phyloP scores from a whole-genome alignment of 2,329 filamentous ascomycete species.

The Geosmithia flava region DNA sequence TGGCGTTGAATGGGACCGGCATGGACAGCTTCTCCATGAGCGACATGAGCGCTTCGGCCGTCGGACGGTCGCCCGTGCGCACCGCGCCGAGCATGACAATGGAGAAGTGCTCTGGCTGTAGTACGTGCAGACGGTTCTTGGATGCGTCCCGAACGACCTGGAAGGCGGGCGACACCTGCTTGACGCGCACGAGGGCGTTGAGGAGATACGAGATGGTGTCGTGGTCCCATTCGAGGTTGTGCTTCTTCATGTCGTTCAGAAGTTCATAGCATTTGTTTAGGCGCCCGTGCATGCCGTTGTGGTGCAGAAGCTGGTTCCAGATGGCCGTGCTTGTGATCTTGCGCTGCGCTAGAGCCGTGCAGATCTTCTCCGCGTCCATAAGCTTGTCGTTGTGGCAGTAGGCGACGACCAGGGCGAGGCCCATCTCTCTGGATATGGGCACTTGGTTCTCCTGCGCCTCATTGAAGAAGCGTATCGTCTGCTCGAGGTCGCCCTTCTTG shows the following conservation, averaged over 20 bases:
- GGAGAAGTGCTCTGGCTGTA: slow-evolving; percentile 35
- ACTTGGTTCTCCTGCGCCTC: slow-evolving; percentile 44
- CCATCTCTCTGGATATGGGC: slow-evolving; percentile 41
- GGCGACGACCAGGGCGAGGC: slow-evolving; percentile 53
- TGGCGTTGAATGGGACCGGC: slow-evolving; percentile 26
- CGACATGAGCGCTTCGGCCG: slow-evolving; percentile 26
- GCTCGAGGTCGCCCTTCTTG: slow-evolving; percentile 59
- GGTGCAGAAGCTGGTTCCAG: slow-evolving; percentile 68
- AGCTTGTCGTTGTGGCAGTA: slow-evolving; percentile 36
- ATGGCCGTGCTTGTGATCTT: slow-evolving; percentile 44
- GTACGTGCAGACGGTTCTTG: slow-evolving; percentile 29
- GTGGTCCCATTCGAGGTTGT: slow-evolving; percentile 31
- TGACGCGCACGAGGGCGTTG: slow-evolving; percentile 32
- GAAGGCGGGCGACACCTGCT: slow-evolving; percentile 36
- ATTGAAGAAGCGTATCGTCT: slow-evolving; percentile 52
- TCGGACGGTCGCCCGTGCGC: slow-evolving; percentile 26
- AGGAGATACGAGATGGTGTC: slow-evolving; percentile 38
- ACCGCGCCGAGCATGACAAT: slow-evolving; percentile 41
- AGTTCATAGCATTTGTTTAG: slow-evolving; percentile 34
- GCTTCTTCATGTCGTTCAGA: slow-evolving; percentile 34
- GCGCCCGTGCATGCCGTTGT: slow-evolving; percentile 51
- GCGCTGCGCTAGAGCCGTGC: slow-evolving; percentile 36
- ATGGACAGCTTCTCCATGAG: slow-evolving; percentile 30
- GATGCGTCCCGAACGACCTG: slow-evolving; percentile 31
- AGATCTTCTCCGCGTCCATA: slow-evolving; percentile 22